phyloP scores from a whole-genome alignment of 2,329 filamentous ascomycete species.

The Fusarium musae region DNA sequence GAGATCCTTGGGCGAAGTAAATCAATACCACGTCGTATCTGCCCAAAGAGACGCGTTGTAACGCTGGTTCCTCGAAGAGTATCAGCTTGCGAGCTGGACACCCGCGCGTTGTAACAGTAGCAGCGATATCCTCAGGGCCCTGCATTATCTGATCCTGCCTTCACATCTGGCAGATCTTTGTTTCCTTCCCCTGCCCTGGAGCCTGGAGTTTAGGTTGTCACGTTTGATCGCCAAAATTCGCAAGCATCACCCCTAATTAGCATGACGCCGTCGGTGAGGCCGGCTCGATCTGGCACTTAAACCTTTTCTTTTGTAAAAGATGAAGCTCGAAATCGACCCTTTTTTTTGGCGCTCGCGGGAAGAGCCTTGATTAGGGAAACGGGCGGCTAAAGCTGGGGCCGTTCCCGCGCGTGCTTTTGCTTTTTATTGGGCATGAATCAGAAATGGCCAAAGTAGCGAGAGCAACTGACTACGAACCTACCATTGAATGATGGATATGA shows the following conservation, averaged over 20 bases:
- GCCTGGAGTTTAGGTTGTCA: not conserved
- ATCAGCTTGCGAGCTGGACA: constrained; percentile 26
- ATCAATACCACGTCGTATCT: constrained; percentile 27
- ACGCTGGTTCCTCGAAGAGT: constrained; percentile 13
- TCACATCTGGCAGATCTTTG: constrained; percentile 7
- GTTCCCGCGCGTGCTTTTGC: constrained; percentile 29
- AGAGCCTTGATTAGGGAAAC: constrained; percentile 18
- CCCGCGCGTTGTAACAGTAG: constrained; percentile 11
- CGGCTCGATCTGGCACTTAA: not conserved
- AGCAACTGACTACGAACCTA: not conserved
- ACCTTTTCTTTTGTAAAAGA: not conserved
- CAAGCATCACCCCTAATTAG: constrained; percentile 11
- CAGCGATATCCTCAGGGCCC: constrained; percentile 1
- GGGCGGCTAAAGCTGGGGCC: constrained; percentile 38
- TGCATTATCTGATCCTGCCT: constrained; percentile 20
- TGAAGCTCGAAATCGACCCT: not conserved
- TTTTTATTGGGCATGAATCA: constrained; percentile 20
- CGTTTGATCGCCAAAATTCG: constrained; percentile 26
- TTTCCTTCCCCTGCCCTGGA: constrained; percentile 1
- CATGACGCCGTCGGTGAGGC: not conserved
- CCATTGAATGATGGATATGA: not conserved
- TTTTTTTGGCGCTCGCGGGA: constrained; percentile 9
- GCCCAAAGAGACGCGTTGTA: constrained; percentile 10
- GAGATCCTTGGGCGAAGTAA: constrained; percentile 30
- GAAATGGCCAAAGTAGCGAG: not conserved